Base-by-base conservation (phyloP, 106 monocot genomes). In the Dendrobium catenatum region DNA sequence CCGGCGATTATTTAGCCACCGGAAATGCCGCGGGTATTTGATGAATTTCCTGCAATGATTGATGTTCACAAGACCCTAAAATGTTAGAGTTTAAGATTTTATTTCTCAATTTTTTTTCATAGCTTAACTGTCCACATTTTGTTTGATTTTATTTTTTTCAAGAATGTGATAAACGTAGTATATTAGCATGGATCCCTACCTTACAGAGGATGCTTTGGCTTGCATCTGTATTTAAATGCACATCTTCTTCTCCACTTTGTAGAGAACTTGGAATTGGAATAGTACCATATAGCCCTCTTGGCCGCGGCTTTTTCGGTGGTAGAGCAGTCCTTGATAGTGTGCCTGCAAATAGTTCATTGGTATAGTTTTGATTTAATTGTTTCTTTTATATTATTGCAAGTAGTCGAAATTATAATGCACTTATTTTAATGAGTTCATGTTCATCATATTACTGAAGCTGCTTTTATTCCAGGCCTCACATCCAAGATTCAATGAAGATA, bases 201-300 rank as follows among this genome's bases (percentile, higher is more conserved):
- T 37, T 37, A 37, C 37, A 37, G 37, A 37, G 37, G 37, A 2
- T 37, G 37, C 0, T 37, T 51, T 51, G n/a, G 6, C 5, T 3
- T 56, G 55, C 55, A 56, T 16, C 61, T 22, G 13, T 61, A 61
- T 61, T 61, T 24, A 61, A 61, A 61, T 22, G 10, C 22, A 61
- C 22, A 5, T 61, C 61, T 22, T 61, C 6, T 22, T 61, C 10
- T 8, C 61, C 61, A 61, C 33, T 55, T 75, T 47, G 78, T 72
- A 85, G 88, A 78, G 88, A 88, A 40, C 88, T 85, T 80, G 89
- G 89, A 19, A 89, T 86, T 56, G 89, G 86, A 81, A 78, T 91
- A 80, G 91, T 91, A 42, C 68, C 88, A 16, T 91, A 84, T 70
- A 81, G 88, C 24, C 88, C 88, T 22, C 81, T 91, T 31, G 88